Base-by-base conservation (phyloP, 306 rosid genomes). In the Prunus padus region DNA sequence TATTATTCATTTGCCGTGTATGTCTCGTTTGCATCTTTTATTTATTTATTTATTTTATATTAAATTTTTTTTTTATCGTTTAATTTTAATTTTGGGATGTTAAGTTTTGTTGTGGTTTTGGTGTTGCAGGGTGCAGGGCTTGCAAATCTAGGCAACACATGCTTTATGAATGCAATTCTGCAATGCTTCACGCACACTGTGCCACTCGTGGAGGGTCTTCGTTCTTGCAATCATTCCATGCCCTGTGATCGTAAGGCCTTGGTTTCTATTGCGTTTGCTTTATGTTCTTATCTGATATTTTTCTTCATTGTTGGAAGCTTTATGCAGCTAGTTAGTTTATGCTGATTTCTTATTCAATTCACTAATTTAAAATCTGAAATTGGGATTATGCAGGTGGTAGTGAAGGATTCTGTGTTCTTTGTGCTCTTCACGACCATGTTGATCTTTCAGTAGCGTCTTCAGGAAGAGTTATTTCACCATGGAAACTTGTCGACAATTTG, bases 121-220 rank as follows among this genome's bases (percentile, higher is more conserved):
- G 71, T 65, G 81, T 81, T 1, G 51, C 84, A 94, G 98, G 97
- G 98, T 25, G 90, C 97, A 3, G 98, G 98, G 47, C 89, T 94
- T 66, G 16, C 46, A 23, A 94, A 94, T 81, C 87, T 94, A 15
- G 97, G 98, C 0, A 94, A 92, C 76, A 90, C 98, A 1, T 94
- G 98, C 75, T 94, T 90, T 85, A 72, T 94, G 3, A 94, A 94
- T 71, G 86, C 97, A 3, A 86, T 94, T 67, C 61, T 89, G 75
- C 98, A 94, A 83, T 94, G 98, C 81, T 80, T 94, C 22, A 92
- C 98, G n/a, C 97, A 94, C 72, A 87, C 96, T 0, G 97, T 88
- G 80, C 93, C 90, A 1, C 82, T 94, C 3, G 87, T 94, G 30
- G 73, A 75, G 82, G 90, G 87, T 81, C 86, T 94, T 73, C 89